phyloP scores from a whole-genome alignment of 225 moss, liverwort and hornwort species.

The Rhytidiadelphus loreus region DNA sequence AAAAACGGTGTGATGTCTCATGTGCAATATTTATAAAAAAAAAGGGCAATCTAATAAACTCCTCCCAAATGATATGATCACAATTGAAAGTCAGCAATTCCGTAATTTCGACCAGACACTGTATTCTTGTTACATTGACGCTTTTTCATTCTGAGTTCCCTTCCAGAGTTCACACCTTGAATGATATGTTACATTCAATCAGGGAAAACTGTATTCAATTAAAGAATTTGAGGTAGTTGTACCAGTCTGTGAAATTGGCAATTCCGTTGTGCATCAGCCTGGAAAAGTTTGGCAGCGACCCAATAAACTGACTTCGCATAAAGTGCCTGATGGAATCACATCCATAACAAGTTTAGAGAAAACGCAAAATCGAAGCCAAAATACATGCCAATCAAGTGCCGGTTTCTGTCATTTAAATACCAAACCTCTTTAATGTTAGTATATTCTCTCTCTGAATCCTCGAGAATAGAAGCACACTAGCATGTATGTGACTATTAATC shows the following conservation, averaged over 20 bases:
- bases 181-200: neutral
- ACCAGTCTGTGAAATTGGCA: constrained; percentile 25
- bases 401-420: neutral
- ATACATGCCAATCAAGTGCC: neutral
- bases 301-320: constrained; percentile 28
- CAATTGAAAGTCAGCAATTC: neutral
- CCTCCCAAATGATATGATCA: neutral
- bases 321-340: constrained; percentile 20
- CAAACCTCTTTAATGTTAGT: no score
- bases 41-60: neutral
- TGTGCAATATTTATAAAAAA: neutral
- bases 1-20: neutral
- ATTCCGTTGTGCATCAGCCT: constrained; percentile 35
- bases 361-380: neutral
- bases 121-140: neutral
- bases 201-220: neutral
- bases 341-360: neutral
- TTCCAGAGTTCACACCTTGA: neutral
- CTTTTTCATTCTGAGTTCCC: neutral
- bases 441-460: neutral
- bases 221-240: neutral
- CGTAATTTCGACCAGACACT: neutral
- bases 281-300: constrained; percentile 26
- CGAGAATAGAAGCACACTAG: no score
- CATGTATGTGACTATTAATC: no score